Conservation (phyloP, 805 yeast species). For the Nakazawaea molendinolei region DNA sequence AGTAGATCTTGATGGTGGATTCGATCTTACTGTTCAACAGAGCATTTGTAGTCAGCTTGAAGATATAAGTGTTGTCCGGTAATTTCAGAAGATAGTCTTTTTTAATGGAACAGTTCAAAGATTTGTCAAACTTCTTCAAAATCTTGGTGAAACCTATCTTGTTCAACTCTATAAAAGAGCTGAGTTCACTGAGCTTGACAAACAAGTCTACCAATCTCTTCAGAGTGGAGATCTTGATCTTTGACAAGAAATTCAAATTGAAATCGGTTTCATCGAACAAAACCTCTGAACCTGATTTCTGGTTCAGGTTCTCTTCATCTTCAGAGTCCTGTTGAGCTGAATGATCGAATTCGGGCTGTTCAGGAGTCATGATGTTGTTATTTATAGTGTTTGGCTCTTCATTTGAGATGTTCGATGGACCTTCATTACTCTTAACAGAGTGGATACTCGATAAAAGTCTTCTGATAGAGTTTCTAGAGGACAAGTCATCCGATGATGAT, state of each 20-base stretch:
- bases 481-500: slow-evolving; percentile 17
- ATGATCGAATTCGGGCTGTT: neutral
- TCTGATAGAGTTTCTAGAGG: slow-evolving; percentile 11
- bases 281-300: slow-evolving; percentile 13
- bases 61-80: slow-evolving; percentile 46
- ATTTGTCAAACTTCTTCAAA: slow-evolving; percentile 87
- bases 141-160: slow-evolving; percentile 86
- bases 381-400: neutral
- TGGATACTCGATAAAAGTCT: slow-evolving; percentile 8
- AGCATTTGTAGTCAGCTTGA: slow-evolving; percentile 39
- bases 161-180: slow-evolving; percentile 78
- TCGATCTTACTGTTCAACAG: slow-evolving; percentile 47
- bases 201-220: slow-evolving; percentile 59
- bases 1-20: slow-evolving; percentile 30
- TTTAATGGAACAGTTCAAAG: slow-evolving; percentile 55
- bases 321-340: slow-evolving; percentile 7
- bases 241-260: slow-evolving; percentile 34
- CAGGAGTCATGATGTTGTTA: neutral
- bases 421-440: slow-evolving; percentile 5
- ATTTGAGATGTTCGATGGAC: too few relatives aligned
- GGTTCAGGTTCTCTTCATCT: slow-evolving; percentile 11
- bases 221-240: slow-evolving; percentile 56
- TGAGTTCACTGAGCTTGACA: slow-evolving; percentile 74
- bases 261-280: slow-evolving; percentile 31
- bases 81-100: slow-evolving; percentile 48